Evolutionary conservation across 2,329 filamentous ascomycete genomes (phyloP), one percentile per base, ranked within the genome.

Genomic region (Fusarium veterinarium): DNA sequence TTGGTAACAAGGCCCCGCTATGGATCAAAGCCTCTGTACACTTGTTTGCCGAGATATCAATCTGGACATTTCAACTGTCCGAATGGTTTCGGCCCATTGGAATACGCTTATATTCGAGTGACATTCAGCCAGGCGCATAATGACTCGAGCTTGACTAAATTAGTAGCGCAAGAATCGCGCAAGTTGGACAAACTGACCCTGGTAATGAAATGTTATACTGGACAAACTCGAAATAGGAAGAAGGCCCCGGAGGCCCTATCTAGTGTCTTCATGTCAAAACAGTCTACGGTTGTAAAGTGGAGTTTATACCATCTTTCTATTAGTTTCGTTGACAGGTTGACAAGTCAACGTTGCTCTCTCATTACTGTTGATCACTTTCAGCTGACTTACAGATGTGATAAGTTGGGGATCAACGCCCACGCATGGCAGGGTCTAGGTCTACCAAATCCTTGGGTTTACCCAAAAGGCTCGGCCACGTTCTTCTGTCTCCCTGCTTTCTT

Each of bases 341-440:
- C 38, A 52, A 44, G 33, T 40, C 35, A 52, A 16, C 31, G 17
- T 59, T 68, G 49, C 38, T 45, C 33, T 28, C 20, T 28, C 16
- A 10, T 37, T n/a, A 23, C n/a, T 46, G 37, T 40, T 44, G 33
- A 55, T 55, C 58, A 35, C 33, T 64, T 73, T 56, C 56, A 40
- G 38, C 51, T 51, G 42, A 42, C 40, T 63, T 44, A 40, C 56
- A 51, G 42, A 49, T 67, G 55, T 74, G 62, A 61, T 52, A 52
- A 61, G 46, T 48, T 73, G 38, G 53, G n/a, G 48, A 51, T 52
- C 42, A 59, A 48, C n/a, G 44, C 33, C 45, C 44, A 23, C 46
- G 35, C n/a, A 58, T 52, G 38, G 35, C 42, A 49, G n/a, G 51
- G 40, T 38, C 46, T 37, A 48, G 23, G 19, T 53, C 40, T 51